A percentile compares a stretch with the other conserved stretches of the same genome.
Evolutionary conservation across 2,329 filamentous ascomycete species (phyloP).

Genomic region (Lasiodiplodia hormozganensis): DNA sequence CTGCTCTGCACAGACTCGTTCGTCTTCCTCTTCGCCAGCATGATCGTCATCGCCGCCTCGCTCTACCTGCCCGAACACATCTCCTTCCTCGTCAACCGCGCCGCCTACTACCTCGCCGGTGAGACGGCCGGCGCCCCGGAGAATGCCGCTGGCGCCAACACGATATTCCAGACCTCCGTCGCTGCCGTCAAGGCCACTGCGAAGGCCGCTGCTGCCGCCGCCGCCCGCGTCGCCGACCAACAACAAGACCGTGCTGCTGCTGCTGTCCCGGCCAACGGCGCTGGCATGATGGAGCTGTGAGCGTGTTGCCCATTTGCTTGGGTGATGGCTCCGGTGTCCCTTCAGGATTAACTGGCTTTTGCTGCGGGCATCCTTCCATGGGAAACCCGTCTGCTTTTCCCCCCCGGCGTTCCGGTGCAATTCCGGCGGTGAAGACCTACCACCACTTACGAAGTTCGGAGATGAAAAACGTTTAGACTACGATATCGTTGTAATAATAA

Average conservation of each 20-base stretch:
- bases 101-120: slow-evolving; percentile 94
- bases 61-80: slow-evolving; percentile 96
- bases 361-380: background rate
- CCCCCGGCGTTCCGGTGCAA: background rate
- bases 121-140: slow-evolving; percentile 53
- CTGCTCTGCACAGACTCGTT: slow-evolving; percentile 72
- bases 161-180: slow-evolving; percentile 4
- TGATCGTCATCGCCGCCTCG: slow-evolving; percentile 84
- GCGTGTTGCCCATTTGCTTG: background rate
- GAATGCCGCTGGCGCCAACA: background rate
- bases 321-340: too few relatives aligned
- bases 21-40: slow-evolving; percentile 85
- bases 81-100: slow-evolving; percentile 78
- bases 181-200: slow-evolving; percentile 16
- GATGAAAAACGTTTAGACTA: background rate
- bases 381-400: background rate
- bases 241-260: slow-evolving; percentile 6
- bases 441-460: background rate
- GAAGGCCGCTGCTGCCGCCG: slow-evolving; percentile 8
- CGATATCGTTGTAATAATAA: background rate
- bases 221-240: background rate
- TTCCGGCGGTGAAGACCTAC: background rate
- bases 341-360: background rate
- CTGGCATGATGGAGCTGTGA: slow-evolving; percentile 22
- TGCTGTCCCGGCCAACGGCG: slow-evolving; percentile 13